Conservation (phyloP, 345 rosid genomes). For the Carallia brachiata region DNA sequence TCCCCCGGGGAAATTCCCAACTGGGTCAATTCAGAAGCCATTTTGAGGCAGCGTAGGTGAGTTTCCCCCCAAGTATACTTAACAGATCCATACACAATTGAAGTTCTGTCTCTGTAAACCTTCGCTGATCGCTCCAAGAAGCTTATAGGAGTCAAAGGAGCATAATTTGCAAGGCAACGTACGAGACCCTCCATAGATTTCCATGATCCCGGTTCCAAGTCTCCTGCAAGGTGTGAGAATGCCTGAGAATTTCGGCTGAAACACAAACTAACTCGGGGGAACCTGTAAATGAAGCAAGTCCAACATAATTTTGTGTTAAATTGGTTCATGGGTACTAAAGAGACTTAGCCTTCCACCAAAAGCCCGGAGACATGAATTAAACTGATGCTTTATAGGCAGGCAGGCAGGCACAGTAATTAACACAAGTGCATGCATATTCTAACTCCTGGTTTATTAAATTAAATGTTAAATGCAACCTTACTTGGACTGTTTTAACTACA, state of each 20-base stretch:
- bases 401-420: no score
- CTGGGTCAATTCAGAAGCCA: constrained; percentile 68
- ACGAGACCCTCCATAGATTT: constrained; percentile 55
- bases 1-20: constrained; percentile 60
- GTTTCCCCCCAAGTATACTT: constrained; percentile 63
- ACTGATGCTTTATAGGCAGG: no score
- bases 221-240: constrained; percentile 17
- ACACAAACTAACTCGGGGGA: not conserved
- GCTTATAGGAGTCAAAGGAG: constrained; percentile 64
- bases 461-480: no score
- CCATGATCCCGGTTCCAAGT: constrained; percentile 41
- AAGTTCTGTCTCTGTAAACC: constrained; percentile 55
- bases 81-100: constrained; percentile 51
- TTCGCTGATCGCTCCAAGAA: constrained; percentile 73
- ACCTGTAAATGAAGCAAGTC: constrained; percentile 2
- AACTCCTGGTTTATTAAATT: no score
- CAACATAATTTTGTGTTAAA: constrained; percentile 12
- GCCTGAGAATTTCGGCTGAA: not conserved
- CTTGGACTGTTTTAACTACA: no score
- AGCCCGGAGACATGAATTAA: no score
- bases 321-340: constrained; percentile 15
- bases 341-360: no score
- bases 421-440: no score
- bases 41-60: constrained; percentile 54
- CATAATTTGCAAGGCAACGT: constrained; percentile 56